A percentile compares a stretch with the other conserved stretches of the same genome.
Conservation (phyloP, 352 stramenopile genomes). For the Blastocystis sp. region DNA sequence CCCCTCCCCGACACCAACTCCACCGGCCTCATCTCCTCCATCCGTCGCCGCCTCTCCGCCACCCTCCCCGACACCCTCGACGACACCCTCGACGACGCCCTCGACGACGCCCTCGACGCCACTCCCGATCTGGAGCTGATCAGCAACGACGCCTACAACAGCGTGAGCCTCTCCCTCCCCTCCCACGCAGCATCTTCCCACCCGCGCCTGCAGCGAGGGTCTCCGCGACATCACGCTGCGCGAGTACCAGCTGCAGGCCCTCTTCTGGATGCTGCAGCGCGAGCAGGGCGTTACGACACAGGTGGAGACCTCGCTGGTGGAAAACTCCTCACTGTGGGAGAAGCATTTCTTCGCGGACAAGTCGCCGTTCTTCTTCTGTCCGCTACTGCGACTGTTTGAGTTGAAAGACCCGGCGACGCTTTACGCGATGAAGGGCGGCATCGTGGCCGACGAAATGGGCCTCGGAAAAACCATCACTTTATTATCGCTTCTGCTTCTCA, state of each 20-base stretch:
- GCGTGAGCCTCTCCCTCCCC: not conserved
- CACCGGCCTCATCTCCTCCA: constrained; percentile 8
- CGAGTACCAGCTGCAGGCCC: constrained; percentile 71
- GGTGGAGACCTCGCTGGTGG: not conserved
- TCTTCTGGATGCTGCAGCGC: constrained; percentile 75
- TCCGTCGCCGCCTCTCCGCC: not conserved
- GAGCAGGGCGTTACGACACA: constrained; percentile 62
- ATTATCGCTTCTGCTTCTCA: constrained; percentile 63
- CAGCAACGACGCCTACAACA: constrained; percentile 13
- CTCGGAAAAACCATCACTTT: constrained; percentile 73
- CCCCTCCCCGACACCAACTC: not conserved
- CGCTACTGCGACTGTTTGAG: not conserved
- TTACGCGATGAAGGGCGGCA: constrained; percentile 67
- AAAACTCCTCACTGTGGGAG: constrained; percentile 24
- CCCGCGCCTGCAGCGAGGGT: not conserved
- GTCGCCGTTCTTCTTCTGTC: constrained; percentile 48
- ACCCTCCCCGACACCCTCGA: not conserved
- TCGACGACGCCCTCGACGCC: not conserved
- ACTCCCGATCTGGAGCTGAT: not conserved
- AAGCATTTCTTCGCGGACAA: not conserved
- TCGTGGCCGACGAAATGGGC: constrained; percentile 78
- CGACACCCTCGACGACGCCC: not conserved
- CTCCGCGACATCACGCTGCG: constrained; percentile 68
- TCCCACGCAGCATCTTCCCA: not conserved
- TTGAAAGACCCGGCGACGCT: constrained; percentile 59